Evolutionary conservation across 176 grass and related monocot genomes (phyloP).

Genomic region (Carex myosuroides): DNA sequence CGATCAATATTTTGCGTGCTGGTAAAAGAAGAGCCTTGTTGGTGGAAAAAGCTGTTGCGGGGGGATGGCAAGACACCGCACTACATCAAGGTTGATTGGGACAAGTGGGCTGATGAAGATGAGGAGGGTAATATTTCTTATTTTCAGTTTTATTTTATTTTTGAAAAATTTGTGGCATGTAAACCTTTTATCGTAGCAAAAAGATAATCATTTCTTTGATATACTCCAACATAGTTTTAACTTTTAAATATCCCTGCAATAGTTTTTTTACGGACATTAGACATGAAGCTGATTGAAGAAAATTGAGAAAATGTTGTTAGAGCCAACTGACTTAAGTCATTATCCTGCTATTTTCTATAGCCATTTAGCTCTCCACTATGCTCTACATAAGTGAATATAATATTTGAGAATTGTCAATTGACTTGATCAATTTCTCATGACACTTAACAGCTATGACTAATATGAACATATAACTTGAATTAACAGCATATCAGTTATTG

Average conservation of each 20-base stretch:
- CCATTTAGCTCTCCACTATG: not conserved
- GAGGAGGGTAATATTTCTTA: conserved; percentile 51
- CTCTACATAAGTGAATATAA: not conserved
- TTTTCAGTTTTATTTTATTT: not conserved
- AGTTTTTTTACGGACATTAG: not conserved
- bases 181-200: not conserved
- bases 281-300: not conserved
- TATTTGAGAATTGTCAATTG: not conserved
- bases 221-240: not conserved
- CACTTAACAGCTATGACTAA: not conserved
- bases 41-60: conserved; percentile 83
- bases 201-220: not conserved
- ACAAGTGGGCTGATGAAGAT: conserved; percentile 98
- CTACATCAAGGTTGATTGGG: conserved; percentile 95
- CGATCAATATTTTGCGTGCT: conserved; percentile 69
- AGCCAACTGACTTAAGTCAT: not conserved
- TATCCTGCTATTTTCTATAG: not conserved
- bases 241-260: not conserved
- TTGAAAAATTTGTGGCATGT: not conserved
- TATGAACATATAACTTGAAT: not conserved
- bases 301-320: not conserved
- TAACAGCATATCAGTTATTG: not conserved
- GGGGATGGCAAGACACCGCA: conserved; percentile 55
- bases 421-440: not conserved
- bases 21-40: conserved; percentile 65